A percentile compares a stretch with the other conserved stretches of the same genome.
phyloP scores from a whole-genome alignment of 768 basidiomycete species.

The Lyophyllum shimeji region DNA sequence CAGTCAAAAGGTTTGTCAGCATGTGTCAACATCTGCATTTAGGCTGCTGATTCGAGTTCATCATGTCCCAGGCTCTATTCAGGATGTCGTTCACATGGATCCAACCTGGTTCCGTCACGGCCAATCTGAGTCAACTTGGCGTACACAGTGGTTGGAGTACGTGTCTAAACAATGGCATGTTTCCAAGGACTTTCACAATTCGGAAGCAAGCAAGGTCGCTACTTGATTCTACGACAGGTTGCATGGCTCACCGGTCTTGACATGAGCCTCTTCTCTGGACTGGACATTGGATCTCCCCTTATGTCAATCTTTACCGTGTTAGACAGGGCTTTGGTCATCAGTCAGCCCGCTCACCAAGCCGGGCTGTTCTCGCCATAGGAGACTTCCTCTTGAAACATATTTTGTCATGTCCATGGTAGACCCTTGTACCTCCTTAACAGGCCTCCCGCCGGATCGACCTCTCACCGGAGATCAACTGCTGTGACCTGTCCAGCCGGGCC shows the following conservation, averaged over 20 bases:
- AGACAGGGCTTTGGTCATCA: not conserved
- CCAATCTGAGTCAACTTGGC: not conserved
- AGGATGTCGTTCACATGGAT: not conserved
- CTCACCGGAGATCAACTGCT: slow-evolving; percentile 5
- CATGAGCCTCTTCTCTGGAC: not conserved
- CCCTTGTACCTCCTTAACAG: no score
- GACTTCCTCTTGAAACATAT: not conserved
- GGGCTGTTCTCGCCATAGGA: not conserved
- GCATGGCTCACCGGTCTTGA: not conserved
- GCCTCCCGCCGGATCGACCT: not conserved
- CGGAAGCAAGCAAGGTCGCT: not conserved
- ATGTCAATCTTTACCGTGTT: not conserved
- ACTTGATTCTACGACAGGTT: not conserved
- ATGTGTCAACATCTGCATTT: not conserved
- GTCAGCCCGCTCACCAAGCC: not conserved
- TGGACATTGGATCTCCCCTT: not conserved
- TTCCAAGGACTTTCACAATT: not conserved
- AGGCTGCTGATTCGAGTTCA: not conserved
- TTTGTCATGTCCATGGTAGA: no score
- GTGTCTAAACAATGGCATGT: not conserved
- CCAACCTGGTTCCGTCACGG: not conserved
- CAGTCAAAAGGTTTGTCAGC: not conserved
- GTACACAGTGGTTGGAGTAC: not conserved
- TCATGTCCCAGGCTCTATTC: not conserved
- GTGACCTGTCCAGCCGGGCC: slow-evolving; percentile 2